phyloP scores from a whole-genome alignment of 1,284 basidiomycete species.

The Spongispora temasekensis region DNA sequence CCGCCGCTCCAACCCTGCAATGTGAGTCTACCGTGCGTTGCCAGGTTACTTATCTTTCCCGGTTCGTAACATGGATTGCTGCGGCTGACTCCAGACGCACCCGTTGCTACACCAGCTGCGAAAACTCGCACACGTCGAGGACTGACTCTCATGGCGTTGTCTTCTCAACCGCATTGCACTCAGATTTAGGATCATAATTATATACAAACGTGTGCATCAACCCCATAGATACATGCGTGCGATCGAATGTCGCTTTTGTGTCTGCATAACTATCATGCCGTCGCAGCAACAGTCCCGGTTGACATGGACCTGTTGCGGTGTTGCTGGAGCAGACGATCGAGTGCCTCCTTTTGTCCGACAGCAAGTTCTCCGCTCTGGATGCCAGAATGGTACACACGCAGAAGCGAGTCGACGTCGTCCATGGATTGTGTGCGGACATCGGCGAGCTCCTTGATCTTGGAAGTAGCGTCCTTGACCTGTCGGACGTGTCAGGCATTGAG shows the following conservation, averaged over 20 bases:
- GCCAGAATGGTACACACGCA: conserved; percentile 93
- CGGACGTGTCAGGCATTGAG: background rate
- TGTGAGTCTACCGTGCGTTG: too few species aligned
- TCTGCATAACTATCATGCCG: conserved; percentile 12
- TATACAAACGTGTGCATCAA: background rate
- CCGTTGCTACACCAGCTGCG: too few species aligned
- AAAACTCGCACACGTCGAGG: too few species aligned
- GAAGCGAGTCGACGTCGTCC: conserved; percentile 97
- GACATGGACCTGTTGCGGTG: conserved; percentile 53
- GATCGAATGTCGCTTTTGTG: conserved; percentile 22
- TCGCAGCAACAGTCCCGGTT: conserved; percentile 9
- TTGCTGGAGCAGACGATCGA: conserved; percentile 78
- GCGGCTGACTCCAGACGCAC: too few species aligned
- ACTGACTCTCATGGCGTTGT: too few species aligned
- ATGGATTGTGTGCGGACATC: conserved; percentile 98
- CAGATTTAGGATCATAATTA: too few species aligned
- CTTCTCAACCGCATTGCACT: too few species aligned
- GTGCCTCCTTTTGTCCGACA: conserved; percentile 84
- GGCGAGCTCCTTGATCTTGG: conserved; percentile 99
- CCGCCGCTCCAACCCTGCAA: too few species aligned
- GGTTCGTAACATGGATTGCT: too few species aligned
- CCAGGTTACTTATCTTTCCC: too few species aligned
- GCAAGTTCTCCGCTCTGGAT: conserved; percentile 86
- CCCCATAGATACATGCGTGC: conserved; percentile 11
- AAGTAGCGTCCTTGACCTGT: conserved; percentile 94